Base-by-base conservation (phyloP, 208 protist genomes). In the Leishmania lainsoni region DNA sequence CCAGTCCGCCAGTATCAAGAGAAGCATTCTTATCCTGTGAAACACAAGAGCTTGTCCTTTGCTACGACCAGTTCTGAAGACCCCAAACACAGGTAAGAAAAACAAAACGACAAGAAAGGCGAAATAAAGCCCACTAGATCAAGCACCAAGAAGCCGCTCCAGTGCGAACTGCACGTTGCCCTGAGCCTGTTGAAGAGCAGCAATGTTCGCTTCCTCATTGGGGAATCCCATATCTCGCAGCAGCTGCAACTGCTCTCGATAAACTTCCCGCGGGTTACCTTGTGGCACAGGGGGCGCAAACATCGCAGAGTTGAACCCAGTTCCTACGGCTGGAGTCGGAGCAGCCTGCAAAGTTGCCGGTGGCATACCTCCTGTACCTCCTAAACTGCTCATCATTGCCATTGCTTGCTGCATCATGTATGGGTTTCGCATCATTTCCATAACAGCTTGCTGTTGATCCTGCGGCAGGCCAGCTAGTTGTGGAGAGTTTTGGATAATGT, bases 201-300 rank as follows among this genome's bases (percentile, higher is more conserved):
- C 92, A 80, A 98, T 89, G 80, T 98, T 98, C 0, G 96, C 96
- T 10, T 97, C 93, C 70, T 98, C 96, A 72, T 97, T 98, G 17
- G 96, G 93, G 86, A 98, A 98, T 26, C 96, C 96, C 96, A 98
- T 98, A 32, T 97, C 94, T 17, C 91, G 86, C 74, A 98, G 83
- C 76, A 96, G 93, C 76, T 96, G 88, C n/a, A 98, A 90, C 79
- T 98, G 96, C 58, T 94, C 89, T 39, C 92, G 87, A 72, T 97
- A 98, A 16, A 97, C 79, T 49, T 92, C 95, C 29, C 93, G 91
- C 39, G 92, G 90, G 75, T 97, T 89, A 4, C 92, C 92, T 65
- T 93, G 88, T 4, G 88, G 87, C 35, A 77, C 86, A 0, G 89
- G 79, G 39, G 88, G 66, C 75, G 86, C 76, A 85, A 91, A 89